Evolutionary conservation across 345 rosid species (phyloP).

Genomic region (Moricandia arvensis): DNA sequence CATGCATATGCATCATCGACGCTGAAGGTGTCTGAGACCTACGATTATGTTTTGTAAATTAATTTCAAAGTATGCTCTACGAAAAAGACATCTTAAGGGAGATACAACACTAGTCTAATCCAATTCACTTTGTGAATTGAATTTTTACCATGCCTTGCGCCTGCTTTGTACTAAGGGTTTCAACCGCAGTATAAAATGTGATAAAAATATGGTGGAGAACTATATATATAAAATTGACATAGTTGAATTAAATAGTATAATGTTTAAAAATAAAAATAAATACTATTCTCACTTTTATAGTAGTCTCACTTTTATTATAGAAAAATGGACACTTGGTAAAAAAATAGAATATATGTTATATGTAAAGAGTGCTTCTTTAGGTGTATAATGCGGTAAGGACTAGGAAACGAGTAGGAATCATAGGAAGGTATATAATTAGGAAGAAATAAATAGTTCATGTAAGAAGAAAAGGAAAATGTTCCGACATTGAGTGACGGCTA

Average conservation of each 20-base stretch:
- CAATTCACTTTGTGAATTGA: too few relatives aligned
- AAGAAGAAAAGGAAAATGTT: background rate
- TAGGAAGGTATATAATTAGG: conserved; percentile 22
- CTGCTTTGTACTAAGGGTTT: too few relatives aligned
- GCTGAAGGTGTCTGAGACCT: too few relatives aligned
- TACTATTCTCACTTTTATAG: background rate
- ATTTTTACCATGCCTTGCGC: too few relatives aligned
- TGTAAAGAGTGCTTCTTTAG: background rate
- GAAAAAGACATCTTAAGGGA: too few relatives aligned
- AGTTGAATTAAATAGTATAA: background rate
- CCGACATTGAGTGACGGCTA: conserved; percentile 37
- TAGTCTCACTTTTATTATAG: background rate
- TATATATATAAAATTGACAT: background rate
- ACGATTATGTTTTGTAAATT: too few relatives aligned
- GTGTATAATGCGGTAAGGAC: conserved; percentile 16
- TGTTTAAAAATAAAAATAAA: background rate
- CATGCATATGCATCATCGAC: too few relatives aligned
- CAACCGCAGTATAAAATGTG: too few relatives aligned
- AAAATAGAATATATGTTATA: background rate
- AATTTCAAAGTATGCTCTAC: too few relatives aligned
- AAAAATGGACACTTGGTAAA: conserved; percentile 12
- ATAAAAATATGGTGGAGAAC: background rate
- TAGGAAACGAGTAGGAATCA: conserved; percentile 19
- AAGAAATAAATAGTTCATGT: background rate
- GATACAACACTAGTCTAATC: too few relatives aligned